These are phyloP conservation scores for Micromonas commoda DNA, from an alignment of 139 green algal species.

Conservation along the genomic window DNA sequence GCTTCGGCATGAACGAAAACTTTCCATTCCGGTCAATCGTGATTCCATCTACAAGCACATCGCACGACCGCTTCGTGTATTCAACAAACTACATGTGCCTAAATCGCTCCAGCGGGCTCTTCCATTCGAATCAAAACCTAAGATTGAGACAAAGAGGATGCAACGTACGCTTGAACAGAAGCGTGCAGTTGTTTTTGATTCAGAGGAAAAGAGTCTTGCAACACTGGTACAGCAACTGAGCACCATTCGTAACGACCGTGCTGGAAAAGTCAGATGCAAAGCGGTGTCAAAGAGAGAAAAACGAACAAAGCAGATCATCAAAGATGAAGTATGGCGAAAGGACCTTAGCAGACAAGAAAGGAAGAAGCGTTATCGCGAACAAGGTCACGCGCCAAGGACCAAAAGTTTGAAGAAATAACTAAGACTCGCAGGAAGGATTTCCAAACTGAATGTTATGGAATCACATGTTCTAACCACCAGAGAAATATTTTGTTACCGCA, in stretches of 20 bases:
- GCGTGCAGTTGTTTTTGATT: slow-evolving; percentile 71
- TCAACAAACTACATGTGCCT: slow-evolving; percentile 89
- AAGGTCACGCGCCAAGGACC: neutral
- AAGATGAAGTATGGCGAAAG: slow-evolving; percentile 8
- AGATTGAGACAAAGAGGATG: slow-evolving; percentile 51
- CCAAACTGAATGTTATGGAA: no score
- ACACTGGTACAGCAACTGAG: slow-evolving; percentile 85
- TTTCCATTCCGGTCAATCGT: slow-evolving; percentile 68
- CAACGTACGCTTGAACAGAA: slow-evolving; percentile 67
- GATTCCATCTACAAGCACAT: slow-evolving; percentile 87
- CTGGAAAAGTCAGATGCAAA: slow-evolving; percentile 40
- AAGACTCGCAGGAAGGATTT: no score
- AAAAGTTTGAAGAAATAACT: neutral
- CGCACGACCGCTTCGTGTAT: slow-evolving; percentile 67
- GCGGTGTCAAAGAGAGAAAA: neutral
- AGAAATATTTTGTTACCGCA: no score
- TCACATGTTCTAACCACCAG: no score
- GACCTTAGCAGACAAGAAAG: neutral
- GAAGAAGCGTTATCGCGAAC: slow-evolving; percentile 2
- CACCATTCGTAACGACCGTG: slow-evolving; percentile 86
- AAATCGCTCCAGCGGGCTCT: slow-evolving; percentile 70
- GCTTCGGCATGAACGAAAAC: slow-evolving; percentile 61
- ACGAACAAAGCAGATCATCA: neutral
- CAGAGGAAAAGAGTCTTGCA: slow-evolving; percentile 55
- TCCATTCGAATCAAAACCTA: slow-evolving; percentile 94